A percentile compares a stretch with the other conserved stretches of the same genome.
Conservation (phyloP, 2,329 filamentous ascomycete genomes). For the Leptographium galeiforme region DNA sequence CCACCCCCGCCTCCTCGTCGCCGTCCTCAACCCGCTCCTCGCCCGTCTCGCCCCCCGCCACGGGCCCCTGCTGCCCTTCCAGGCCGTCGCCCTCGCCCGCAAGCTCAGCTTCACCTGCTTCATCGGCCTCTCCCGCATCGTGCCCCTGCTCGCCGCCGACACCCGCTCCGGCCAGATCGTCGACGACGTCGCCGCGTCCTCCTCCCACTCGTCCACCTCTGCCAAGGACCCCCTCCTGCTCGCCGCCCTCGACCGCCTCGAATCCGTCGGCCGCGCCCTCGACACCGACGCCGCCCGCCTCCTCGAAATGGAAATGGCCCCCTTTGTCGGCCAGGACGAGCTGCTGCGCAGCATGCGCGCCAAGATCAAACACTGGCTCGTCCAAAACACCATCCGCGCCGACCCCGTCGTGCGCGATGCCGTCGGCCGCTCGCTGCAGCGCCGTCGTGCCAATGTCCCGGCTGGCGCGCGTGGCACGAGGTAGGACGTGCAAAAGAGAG, state of each 20-base stretch:
- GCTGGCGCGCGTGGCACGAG: conserved; percentile 43
- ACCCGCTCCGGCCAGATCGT: conserved; percentile 14
- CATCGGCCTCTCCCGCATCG: conserved; percentile 72
- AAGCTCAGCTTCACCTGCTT: conserved; percentile 66
- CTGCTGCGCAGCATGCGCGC: conserved; percentile 50
- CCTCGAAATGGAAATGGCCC: conserved; percentile 65
- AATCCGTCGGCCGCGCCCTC: conserved; percentile 41
- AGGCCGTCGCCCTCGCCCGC: conserved; percentile 62
- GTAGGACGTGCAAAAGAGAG: conserved; percentile 12
- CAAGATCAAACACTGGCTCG: conserved; percentile 73
- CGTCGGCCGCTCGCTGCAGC: conserved; percentile 53
- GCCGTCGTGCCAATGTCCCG: conserved; percentile 47
- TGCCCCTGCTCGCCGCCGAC: conserved; percentile 45
- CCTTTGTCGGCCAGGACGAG: conserved; percentile 61
- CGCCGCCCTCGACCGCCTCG: conserved; percentile 55
- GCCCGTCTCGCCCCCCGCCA: conserved; percentile 26
- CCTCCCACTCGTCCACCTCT: conserved; percentile 10
- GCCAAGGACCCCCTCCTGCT: conserved; percentile 32
- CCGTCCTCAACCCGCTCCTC: conserved; percentile 19
- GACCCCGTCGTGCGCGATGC: conserved; percentile 76
- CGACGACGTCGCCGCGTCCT: conserved; percentile 15
- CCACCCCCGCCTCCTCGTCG: conserved; percentile 28
- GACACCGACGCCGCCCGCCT: conserved; percentile 59
- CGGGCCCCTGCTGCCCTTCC: conserved; percentile 68
- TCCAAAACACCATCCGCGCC: conserved; percentile 69